phyloP scores from a whole-genome alignment of 1,139 yeast genomes.

The Debaryomyces udenii region DNA sequence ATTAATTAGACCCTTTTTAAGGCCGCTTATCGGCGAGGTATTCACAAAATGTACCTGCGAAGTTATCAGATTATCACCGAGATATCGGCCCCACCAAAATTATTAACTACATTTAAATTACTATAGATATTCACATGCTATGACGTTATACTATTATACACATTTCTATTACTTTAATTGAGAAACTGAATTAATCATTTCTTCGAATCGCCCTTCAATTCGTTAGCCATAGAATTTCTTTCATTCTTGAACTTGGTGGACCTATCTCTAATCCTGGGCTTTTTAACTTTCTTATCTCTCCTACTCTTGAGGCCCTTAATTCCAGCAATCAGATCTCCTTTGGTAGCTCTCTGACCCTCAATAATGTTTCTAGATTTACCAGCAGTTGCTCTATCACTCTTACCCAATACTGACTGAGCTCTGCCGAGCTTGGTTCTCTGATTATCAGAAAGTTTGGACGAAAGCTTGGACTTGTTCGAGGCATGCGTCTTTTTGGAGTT shows the following conservation, averaged over 20 bases:
- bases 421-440: constrained; percentile 83
- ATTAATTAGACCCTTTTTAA: too few relatives aligned
- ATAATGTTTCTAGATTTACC: constrained; percentile 49
- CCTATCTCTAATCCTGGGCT: constrained; percentile 70
- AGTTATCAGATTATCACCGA: not conserved
- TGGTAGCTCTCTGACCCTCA: constrained; percentile 84
- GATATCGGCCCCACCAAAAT: too few relatives aligned
- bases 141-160: constrained; percentile 8
- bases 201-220: constrained; percentile 12
- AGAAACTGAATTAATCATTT: constrained; percentile 13
- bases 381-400: constrained; percentile 73
- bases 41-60: not conserved
- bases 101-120: too few relatives aligned
- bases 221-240: constrained; percentile 24
- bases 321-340: constrained; percentile 63
- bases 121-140: constrained; percentile 3
- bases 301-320: constrained; percentile 53
- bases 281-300: constrained; percentile 51
- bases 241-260: constrained; percentile 59
- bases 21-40: not conserved
- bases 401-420: constrained; percentile 73
- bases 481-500: constrained; percentile 33
- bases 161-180: not conserved
- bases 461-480: constrained; percentile 23
- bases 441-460: constrained; percentile 49